Conservation (phyloP, 2,329 filamentous ascomycete species). For the Chaetoscypha palmicola region DNA sequence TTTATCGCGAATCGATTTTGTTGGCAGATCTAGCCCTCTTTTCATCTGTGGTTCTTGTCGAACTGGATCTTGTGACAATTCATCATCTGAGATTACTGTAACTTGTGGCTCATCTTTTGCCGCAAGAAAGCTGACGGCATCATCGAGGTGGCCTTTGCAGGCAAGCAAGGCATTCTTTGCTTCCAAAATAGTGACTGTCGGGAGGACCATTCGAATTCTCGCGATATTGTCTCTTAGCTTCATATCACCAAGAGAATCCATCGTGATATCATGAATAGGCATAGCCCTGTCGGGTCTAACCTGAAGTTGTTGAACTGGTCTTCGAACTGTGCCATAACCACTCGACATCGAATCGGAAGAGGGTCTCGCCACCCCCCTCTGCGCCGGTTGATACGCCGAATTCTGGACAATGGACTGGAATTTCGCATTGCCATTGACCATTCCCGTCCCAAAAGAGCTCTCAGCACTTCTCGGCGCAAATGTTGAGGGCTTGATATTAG, state of each 20-base stretch:
- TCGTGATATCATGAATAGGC: constrained; percentile 37
- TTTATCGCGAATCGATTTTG: constrained; percentile 51
- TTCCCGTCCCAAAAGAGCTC: constrained; percentile 32
- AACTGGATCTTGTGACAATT: constrained; percentile 18
- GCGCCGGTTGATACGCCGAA: constrained; percentile 17
- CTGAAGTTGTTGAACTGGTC: constrained; percentile 25
- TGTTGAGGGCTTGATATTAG: constrained; percentile 54
- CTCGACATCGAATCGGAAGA: constrained; percentile 1
- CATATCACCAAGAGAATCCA: constrained; percentile 46
- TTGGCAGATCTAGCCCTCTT: constrained; percentile 47
- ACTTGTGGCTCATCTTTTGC: constrained; percentile 29
- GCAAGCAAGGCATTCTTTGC: constrained; percentile 43
- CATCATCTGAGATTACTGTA: constrained; percentile 31
- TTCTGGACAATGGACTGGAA: constrained; percentile 26
- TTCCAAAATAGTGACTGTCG: constrained; percentile 37
- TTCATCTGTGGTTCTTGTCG: constrained; percentile 42
- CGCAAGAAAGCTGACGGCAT: constrained; percentile 43
- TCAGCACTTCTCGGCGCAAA: constrained; percentile 40
- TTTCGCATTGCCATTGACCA: constrained; percentile 38
- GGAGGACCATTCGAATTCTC: constrained; percentile 43
- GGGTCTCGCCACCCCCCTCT: background rate
- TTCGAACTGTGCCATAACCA: constrained; percentile 3
- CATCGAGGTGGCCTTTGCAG: constrained; percentile 46
- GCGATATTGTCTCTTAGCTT: constrained; percentile 43
- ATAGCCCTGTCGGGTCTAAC: constrained; percentile 38